These are phyloP conservation scores for Corymbia maculata DNA, from an alignment of 345 rosid genomes.

Conservation along the genomic window DNA sequence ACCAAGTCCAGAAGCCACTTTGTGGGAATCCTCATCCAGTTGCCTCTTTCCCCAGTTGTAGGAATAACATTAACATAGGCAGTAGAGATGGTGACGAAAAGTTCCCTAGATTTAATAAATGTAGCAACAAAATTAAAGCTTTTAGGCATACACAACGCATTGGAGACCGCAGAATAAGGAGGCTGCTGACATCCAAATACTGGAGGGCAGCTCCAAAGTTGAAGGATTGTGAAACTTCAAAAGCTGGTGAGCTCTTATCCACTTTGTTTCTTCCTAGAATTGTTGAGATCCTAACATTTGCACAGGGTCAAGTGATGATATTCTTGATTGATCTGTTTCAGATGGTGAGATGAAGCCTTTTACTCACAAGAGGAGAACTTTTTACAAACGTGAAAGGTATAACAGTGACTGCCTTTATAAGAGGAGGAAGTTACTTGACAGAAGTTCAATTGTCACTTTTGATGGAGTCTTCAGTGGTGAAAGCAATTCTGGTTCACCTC, in stretches of 20 bases:
- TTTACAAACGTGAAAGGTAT: conserved; percentile 28
- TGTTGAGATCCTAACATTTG: not conserved
- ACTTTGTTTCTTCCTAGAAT: not conserved
- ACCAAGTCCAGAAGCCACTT: conserved; percentile 21
- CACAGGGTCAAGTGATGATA: not conserved
- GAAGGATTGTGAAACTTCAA: conserved; percentile 42
- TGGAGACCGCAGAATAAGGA: conserved; percentile 52
- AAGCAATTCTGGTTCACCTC: conserved; percentile 75
- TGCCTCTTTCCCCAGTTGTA: conserved; percentile 35
- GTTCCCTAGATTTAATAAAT: conserved; percentile 41
- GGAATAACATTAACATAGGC: conserved; percentile 47
- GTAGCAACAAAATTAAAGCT: conserved; percentile 35
- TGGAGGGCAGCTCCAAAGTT: conserved; percentile 57
- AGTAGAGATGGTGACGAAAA: conserved; percentile 70
- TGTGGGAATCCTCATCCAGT: conserved; percentile 11
- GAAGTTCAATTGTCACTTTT: conserved; percentile 39
- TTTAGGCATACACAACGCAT: conserved; percentile 52
- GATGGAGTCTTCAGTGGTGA: conserved; percentile 80
- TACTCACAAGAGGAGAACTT: conserved; percentile 47
- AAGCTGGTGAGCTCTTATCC: conserved; percentile 42
- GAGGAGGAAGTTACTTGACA: conserved; percentile 54
- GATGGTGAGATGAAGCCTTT: conserved; percentile 49
- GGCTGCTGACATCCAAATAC: conserved; percentile 46
- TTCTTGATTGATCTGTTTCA: conserved; percentile 2
- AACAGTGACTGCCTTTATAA: conserved; percentile 37